A percentile compares a stretch with the other conserved stretches of the same genome.
phyloP scores from a whole-genome alignment of 2,329 filamentous ascomycete genomes.

The Sporothrix mexicana region DNA sequence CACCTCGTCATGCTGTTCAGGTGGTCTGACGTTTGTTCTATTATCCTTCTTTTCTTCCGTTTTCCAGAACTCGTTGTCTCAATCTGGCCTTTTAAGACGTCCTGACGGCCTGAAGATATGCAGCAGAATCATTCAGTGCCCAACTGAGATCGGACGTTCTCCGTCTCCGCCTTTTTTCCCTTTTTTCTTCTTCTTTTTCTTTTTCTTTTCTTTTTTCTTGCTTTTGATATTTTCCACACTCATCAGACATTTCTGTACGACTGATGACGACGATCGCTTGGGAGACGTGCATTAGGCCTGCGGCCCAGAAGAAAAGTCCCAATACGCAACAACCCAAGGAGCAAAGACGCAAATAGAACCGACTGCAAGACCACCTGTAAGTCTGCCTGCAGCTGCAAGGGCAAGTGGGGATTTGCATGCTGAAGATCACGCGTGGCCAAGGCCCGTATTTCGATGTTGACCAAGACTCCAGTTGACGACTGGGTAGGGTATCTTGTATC shows the following conservation, averaged over 20 bases:
- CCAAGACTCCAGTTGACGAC: neutral
- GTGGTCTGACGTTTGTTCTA: neutral
- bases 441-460: neutral
- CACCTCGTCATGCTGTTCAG: neutral
- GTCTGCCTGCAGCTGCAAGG: too few relatives aligned
- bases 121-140: neutral
- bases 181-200: neutral
- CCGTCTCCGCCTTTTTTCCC: neutral
- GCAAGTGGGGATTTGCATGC: neutral
- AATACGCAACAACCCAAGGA: neutral
- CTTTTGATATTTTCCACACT: neutral
- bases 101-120: neutral
- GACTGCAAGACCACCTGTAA: too few relatives aligned
- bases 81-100: too few relatives aligned
- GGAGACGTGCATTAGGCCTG: constrained; percentile 22
- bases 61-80: neutral
- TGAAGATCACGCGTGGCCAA: neutral
- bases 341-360: too few relatives aligned
- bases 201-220: neutral
- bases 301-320: neutral
- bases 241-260: neutral
- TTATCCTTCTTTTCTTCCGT: neutral
- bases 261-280: constrained; percentile 22
- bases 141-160: neutral
- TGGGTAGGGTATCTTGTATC: constrained; percentile 7